phyloP scores from a whole-genome alignment of 1,284 basidiomycete genomes.

The Garcileccinum viscosum region DNA sequence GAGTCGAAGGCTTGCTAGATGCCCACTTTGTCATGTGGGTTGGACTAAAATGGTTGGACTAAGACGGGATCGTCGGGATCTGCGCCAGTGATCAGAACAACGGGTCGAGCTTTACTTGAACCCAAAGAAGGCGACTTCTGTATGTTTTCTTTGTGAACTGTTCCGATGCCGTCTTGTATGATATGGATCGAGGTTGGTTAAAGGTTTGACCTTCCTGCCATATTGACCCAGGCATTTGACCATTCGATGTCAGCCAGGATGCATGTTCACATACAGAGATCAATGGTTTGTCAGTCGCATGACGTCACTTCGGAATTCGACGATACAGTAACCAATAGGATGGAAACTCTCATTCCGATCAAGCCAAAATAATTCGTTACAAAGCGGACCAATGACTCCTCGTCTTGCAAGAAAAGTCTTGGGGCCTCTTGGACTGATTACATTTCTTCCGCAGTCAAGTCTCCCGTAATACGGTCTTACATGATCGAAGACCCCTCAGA shows the following conservation, averaged over 20 bases:
- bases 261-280: not conserved
- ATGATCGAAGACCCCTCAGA: constrained; percentile 14
- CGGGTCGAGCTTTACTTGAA: not conserved
- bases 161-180: not conserved
- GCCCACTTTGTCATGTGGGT: constrained; percentile 42
- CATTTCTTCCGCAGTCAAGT: constrained; percentile 12
- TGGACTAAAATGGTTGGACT: constrained; percentile 28
- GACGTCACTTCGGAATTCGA: not conserved
- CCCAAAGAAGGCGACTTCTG: not conserved
- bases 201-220: not conserved
- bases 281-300: not conserved
- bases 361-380: constrained; percentile 4
- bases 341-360: constrained; percentile 2
- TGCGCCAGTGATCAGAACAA: not conserved
- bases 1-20: constrained; percentile 37
- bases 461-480: constrained; percentile 7
- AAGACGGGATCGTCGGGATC: not conserved
- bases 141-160: not conserved
- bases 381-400: constrained; percentile 4
- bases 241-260: not conserved
- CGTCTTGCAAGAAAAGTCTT: constrained; percentile 11
- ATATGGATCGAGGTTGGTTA: not conserved
- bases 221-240: not conserved
- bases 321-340: not conserved
- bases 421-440: not conserved